Conservation (phyloP, 1,284 basidiomycete species). For the Vanrija sp. region DNA sequence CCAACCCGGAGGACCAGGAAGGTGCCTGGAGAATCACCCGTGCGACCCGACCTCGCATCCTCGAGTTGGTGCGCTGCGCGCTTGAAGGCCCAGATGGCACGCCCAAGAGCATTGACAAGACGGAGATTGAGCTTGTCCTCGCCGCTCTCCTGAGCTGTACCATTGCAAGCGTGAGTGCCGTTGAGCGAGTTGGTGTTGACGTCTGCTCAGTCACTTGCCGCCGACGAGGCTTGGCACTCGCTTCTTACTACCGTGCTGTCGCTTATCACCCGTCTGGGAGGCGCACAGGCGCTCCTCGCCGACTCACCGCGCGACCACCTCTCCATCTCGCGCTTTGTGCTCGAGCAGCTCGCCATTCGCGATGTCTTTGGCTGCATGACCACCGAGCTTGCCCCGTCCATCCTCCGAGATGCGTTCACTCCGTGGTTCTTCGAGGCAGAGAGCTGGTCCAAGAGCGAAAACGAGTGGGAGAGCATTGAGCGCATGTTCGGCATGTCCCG, state of each 20-base stretch:
- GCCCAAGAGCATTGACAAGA: constrained; percentile 26
- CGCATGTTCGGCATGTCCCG: constrained; percentile 45
- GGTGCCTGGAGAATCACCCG: constrained; percentile 34
- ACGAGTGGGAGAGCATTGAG: constrained; percentile 44
- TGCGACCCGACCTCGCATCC: constrained; percentile 27
- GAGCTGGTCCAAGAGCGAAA: constrained; percentile 30
- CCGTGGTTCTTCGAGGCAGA: constrained; percentile 46
- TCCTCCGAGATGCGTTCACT: constrained; percentile 40
- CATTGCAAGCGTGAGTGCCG: constrained; percentile 39
- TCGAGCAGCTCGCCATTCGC: constrained; percentile 44
- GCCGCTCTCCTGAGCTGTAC: constrained; percentile 41
- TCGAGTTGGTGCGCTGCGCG: constrained; percentile 27
- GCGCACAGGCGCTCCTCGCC: constrained; percentile 35
- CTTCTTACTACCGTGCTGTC: constrained; percentile 37
- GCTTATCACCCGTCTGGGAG: constrained; percentile 41
- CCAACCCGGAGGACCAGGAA: constrained; percentile 31
- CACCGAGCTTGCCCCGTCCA: constrained; percentile 38
- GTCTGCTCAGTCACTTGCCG: constrained; percentile 30
- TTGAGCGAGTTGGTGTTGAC: not conserved
- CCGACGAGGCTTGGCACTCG: constrained; percentile 45
- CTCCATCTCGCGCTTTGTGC: constrained; percentile 38
- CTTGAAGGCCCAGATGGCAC: constrained; percentile 26
- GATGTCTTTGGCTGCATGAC: constrained; percentile 48
- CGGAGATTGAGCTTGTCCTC: constrained; percentile 38
- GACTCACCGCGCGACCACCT: constrained; percentile 32